A percentile compares a stretch with the other conserved stretches of the same genome.
Conservation (phyloP, 139 green algal genomes). For the Astrephomene gubernaculifera region DNA sequence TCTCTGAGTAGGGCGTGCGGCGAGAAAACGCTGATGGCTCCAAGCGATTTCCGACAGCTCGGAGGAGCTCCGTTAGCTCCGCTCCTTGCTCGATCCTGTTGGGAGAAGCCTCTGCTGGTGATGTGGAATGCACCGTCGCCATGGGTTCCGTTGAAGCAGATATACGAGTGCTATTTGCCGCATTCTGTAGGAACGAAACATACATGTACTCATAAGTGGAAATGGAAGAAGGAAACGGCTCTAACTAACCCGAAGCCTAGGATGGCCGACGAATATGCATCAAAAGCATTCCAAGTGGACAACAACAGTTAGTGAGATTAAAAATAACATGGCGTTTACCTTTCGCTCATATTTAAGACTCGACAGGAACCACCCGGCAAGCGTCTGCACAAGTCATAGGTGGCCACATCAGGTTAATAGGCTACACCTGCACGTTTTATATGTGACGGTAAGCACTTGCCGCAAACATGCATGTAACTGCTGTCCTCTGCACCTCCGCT, state of each 20-base stretch:
- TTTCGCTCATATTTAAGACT: conserved; percentile 10
- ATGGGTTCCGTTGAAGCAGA: background rate
- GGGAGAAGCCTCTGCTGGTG: background rate
- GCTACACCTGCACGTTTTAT: background rate
- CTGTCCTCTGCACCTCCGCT: background rate
- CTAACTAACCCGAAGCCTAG: background rate
- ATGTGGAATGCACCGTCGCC: background rate
- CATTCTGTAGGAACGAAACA: background rate
- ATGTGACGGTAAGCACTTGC: background rate
- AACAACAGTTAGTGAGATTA: too few relatives aligned
- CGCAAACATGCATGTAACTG: background rate
- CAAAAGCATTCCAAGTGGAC: too few relatives aligned
- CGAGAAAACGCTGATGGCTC: background rate
- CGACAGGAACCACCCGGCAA: background rate
- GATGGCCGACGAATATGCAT: background rate
- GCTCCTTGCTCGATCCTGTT: background rate
- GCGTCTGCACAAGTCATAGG: background rate
- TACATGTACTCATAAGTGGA: background rate
- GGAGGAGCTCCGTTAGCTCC: background rate
- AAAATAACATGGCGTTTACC: too few relatives aligned
- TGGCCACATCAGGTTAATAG: background rate
- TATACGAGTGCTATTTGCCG: background rate
- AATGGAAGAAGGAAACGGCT: background rate
- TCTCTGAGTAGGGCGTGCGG: background rate
- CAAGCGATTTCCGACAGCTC: background rate